These are phyloP conservation scores for Planoprotostelium fungivorum DNA, from an alignment of 78 protist species.

Conservation along the genomic window DNA sequence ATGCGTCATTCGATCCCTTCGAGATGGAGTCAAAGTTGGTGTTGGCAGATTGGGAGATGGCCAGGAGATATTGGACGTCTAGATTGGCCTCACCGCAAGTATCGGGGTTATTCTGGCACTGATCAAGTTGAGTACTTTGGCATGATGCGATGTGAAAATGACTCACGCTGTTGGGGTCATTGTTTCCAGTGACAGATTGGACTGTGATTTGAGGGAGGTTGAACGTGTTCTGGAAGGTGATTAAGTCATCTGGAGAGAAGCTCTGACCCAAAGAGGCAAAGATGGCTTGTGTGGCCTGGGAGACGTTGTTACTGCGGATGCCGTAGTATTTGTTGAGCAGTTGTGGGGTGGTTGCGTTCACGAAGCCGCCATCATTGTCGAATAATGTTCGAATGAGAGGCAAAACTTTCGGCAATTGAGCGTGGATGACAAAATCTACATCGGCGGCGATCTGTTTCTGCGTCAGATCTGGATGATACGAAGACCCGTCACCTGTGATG, in stretches of 20 bases:
- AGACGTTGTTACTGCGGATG: neutral
- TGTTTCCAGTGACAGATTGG: neutral
- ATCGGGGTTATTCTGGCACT: slow-evolving; percentile 12
- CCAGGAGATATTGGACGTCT: slow-evolving; percentile 46
- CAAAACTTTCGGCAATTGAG: neutral
- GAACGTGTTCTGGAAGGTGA: neutral
- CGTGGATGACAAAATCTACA: neutral
- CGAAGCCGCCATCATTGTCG: neutral
- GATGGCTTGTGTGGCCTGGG: neutral
- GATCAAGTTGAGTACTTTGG: neutral
- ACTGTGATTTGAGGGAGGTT: neutral
- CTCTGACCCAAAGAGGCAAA: neutral
- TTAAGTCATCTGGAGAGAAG: neutral
- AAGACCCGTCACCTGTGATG: neutral
- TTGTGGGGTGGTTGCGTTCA: neutral
- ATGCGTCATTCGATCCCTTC: neutral
- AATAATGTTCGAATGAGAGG: neutral
- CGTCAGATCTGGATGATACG: neutral
- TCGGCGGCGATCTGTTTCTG: neutral
- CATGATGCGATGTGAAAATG: neutral
- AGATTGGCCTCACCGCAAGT: slow-evolving; percentile 22
- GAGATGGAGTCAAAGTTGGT: neutral
- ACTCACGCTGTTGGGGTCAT: neutral
- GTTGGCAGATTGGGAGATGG: slow-evolving; percentile 7
- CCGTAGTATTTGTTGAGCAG: neutral